Percentiles rank a stretch among this genome's conserved stretches.
Conservation (phyloP, 2,329 filamentous ascomycete genomes). For the Trichoderma sp. region DNA sequence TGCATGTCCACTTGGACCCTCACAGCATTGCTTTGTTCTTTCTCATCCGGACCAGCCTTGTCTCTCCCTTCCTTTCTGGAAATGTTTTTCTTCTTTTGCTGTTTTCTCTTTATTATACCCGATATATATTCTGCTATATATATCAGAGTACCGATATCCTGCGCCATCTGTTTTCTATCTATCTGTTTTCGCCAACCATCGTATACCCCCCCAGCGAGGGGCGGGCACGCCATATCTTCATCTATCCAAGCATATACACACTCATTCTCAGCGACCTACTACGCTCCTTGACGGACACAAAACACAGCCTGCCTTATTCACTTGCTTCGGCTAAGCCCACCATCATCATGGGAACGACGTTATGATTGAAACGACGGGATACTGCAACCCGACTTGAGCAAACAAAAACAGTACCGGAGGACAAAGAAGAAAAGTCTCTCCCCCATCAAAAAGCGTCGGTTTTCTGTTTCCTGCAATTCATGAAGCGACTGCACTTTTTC, state of each 20-base stretch:
- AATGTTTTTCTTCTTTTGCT: background rate
- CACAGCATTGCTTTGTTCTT: background rate
- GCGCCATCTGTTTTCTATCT: background rate
- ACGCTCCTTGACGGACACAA: slow-evolving; percentile 9
- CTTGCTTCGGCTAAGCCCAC: background rate
- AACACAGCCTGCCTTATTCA: background rate
- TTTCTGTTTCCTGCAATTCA: background rate
- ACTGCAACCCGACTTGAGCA: slow-evolving; percentile 19
- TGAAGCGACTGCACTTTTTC: background rate
- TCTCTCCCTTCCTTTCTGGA: slow-evolving; percentile 5
- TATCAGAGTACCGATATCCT: slow-evolving; percentile 18
- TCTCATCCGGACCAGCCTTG: background rate
- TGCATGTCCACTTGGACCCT: slow-evolving; percentile 14
- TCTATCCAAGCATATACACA: background rate
- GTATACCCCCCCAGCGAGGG: background rate
- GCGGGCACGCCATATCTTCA: background rate
- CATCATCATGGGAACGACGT: background rate
- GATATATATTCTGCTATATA: slow-evolving; percentile 22
- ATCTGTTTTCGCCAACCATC: background rate
- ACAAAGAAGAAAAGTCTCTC: background rate
- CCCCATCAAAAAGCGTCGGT: slow-evolving; percentile 12
- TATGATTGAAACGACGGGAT: slow-evolving; percentile 20
- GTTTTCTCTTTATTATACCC: slow-evolving; percentile 17
- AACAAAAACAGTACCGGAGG: slow-evolving; percentile 8
- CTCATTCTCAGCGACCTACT: background rate